Evolutionary conservation across 116 monocot genomes (phyloP).

Genomic region (Cymodocea nodosa): DNA sequence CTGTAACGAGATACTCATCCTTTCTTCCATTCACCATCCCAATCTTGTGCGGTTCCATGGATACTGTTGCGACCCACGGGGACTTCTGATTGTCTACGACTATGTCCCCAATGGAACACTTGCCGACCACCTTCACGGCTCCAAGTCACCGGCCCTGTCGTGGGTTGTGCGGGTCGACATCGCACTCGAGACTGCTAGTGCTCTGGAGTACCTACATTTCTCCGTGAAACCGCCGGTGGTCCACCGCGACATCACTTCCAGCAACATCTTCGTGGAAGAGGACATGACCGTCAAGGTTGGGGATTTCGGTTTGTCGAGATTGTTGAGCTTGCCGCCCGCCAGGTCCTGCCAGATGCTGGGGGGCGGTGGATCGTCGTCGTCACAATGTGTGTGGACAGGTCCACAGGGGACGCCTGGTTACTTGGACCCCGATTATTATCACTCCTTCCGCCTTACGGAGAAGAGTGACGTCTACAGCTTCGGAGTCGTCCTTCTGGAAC

Average conservation of each 20-base stretch:
- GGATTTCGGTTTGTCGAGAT: slow-evolving; percentile 62
- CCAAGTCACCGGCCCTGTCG: slow-evolving; percentile 11
- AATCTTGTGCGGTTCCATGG: slow-evolving; percentile 76
- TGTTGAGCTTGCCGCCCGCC: slow-evolving; percentile 18
- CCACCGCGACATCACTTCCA: slow-evolving; percentile 75
- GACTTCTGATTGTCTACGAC: slow-evolving; percentile 67
- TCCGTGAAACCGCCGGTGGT: slow-evolving; percentile 64
- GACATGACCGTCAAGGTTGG: slow-evolving; percentile 72
- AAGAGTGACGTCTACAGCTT: slow-evolving; percentile 97
- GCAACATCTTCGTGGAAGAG: slow-evolving; percentile 67
- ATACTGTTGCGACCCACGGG: slow-evolving; percentile 69
- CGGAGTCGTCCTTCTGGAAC: slow-evolving; percentile 76
- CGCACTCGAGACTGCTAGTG: slow-evolving; percentile 54
- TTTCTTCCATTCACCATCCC: slow-evolving; percentile 63
- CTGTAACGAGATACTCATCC: slow-evolving; percentile 77
- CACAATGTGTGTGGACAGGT: slow-evolving; percentile 60
- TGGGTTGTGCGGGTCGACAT: slow-evolving; percentile 45
- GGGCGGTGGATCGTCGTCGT: neutral
- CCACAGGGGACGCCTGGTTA: slow-evolving; percentile 95
- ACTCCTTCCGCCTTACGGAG: slow-evolving; percentile 65
- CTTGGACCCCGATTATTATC: slow-evolving; percentile 77
- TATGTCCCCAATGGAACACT: slow-evolving; percentile 86
- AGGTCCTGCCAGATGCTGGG: neutral
- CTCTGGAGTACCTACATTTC: slow-evolving; percentile 76
- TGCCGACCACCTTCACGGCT: slow-evolving; percentile 64